Base-by-base conservation (phyloP, 23 red algal genomes). In the Chondrus crispus region DNA sequence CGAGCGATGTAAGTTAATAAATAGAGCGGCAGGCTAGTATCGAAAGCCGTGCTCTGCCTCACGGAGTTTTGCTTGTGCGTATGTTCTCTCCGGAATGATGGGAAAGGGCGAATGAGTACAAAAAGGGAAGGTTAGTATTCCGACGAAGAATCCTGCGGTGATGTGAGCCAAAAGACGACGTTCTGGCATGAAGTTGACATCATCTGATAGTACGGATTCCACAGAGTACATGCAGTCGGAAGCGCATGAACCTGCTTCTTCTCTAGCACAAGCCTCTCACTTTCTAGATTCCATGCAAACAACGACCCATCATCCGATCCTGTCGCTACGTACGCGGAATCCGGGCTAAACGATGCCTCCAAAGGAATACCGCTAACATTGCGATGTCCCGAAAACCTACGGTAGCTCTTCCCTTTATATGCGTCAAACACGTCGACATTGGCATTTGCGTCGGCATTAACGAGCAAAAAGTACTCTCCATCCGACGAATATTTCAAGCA, bases 121-220 rank as follows among this genome's bases (percentile, higher is more conserved):
- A n/a, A n/a, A n/a, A n/a, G n/a, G n/a, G n/a, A n/a, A n/a, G n/a
- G n/a, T 66, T 32, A 66, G 35, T 66, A 66, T 6, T 66, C 60
- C 26, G 60, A 6, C 6, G 26, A 32, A 66, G 18, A 22, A 66
- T 66, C 60, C 1, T 66, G 26, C 6, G 35, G 26, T 19, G 69
- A 68, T 22, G 93, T 89, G 26, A 92, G 82, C 96, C 96, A 98
- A 87, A 98, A 95, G 24, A 84, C 77, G 19, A 98, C 93, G 50
- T 98, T 98, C 79, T 98, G 96, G 63, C 96, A 98, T 28, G 96
- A 93, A 39, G 91, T 92, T 22, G 86, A 90, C 41, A 98, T 63
- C 76, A 96, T 84, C 18, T 82, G 80, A 88, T 98, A 98, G 46
- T 92, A 64, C 13, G 96, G 96, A 80, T 98, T 98, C 83, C 89